These are phyloP conservation scores for Phytophthora macrochlamydospora DNA, from an alignment of 352 stramenopile genomes.

Conservation along the genomic window DNA sequence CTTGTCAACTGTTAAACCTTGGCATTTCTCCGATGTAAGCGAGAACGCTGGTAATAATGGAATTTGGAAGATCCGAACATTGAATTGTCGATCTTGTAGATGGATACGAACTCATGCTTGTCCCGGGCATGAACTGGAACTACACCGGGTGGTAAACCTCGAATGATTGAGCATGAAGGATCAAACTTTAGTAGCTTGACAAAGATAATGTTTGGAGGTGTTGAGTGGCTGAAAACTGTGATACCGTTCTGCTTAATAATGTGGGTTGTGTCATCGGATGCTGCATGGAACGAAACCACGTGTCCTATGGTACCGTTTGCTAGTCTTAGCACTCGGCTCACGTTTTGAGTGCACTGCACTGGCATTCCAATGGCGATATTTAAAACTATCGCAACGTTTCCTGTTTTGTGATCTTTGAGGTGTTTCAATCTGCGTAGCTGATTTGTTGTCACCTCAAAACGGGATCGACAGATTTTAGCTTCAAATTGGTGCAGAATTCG, in stretches of 20 bases:
- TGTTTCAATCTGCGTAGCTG: background rate
- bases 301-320: background rate
- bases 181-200: background rate
- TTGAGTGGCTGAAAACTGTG: background rate
- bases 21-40: conserved; percentile 9
- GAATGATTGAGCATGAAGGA: background rate
- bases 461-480: background rate
- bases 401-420: conserved; percentile 7
- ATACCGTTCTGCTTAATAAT: background rate
- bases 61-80: background rate
- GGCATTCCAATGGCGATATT: conserved; percentile 1
- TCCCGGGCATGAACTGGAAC: background rate
- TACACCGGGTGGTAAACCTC: background rate
- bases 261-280: background rate
- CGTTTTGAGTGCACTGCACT: conserved; percentile 11
- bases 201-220: background rate
- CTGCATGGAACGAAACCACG: background rate
- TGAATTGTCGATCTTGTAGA: background rate
- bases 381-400: conserved; percentile 3
- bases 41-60: conserved; percentile 7
- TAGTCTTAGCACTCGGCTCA: background rate
- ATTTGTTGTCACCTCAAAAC: background rate
- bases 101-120: conserved; percentile 1
- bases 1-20: conserved; percentile 16
- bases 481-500: background rate